Conservation (phyloP, 768 basidiomycete species). For the Suillus discolor region DNA sequence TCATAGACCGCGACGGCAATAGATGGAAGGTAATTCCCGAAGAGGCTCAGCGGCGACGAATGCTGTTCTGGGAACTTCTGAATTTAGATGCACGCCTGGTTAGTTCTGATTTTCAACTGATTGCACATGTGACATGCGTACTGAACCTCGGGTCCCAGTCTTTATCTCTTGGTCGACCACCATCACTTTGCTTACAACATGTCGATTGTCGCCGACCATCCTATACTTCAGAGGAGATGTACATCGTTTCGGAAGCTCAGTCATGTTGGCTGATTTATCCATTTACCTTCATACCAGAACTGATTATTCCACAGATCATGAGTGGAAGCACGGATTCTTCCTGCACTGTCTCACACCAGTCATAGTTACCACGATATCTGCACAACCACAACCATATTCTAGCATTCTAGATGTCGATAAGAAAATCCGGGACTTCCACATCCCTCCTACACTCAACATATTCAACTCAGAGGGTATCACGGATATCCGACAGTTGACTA, state of each 20-base stretch:
- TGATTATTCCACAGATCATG: constrained; percentile 50
- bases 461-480: constrained; percentile 38
- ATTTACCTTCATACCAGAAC: constrained; percentile 12
- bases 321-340: constrained; percentile 73
- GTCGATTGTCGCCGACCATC: constrained; percentile 58
- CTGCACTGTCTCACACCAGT: constrained; percentile 63
- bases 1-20: constrained; percentile 66
- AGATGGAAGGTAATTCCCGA: constrained; percentile 69
- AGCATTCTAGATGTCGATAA: constrained; percentile 56
- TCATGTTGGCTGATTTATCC: constrained; percentile 28
- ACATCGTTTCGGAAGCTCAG: constrained; percentile 28
- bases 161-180: constrained; percentile 70
- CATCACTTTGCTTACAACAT: constrained; percentile 64
- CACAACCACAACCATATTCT: constrained; percentile 52
- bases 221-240: constrained; percentile 33
- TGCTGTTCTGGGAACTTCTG: constrained; percentile 75
- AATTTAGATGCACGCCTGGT: constrained; percentile 70
- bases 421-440: constrained; percentile 54
- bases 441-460: constrained; percentile 53
- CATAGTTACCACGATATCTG: constrained; percentile 56
- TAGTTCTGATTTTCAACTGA: constrained; percentile 32
- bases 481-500: constrained; percentile 54
- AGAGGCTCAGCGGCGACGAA: constrained; percentile 67
- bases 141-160: constrained; percentile 43
- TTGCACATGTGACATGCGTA: constrained; percentile 13